A percentile compares a stretch with the other conserved stretches of the same genome.
Conservation (phyloP, 345 rosid species). For the Populus alba region DNA sequence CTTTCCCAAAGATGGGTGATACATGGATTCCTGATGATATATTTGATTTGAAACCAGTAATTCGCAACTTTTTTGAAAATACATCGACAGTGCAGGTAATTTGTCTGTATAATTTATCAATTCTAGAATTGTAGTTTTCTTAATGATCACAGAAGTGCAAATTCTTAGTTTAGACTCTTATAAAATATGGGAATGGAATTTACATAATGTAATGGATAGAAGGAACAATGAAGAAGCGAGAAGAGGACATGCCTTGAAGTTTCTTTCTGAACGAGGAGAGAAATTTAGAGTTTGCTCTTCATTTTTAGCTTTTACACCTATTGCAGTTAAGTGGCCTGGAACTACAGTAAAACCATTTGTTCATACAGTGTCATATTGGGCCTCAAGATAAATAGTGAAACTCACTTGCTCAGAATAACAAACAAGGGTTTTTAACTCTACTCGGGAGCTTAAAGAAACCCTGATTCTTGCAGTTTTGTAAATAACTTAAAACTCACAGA, state of each 20-base stretch:
- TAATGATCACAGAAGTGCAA: neutral
- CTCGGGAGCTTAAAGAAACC: neutral
- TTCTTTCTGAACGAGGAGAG: neutral
- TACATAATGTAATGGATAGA: neutral
- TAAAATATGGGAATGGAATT: neutral
- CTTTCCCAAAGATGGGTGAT: constrained; percentile 94
- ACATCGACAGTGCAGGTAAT: constrained; percentile 83
- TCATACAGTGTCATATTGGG: neutral
- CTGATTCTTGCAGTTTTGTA: neutral
- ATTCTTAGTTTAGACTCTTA: neutral
- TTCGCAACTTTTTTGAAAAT: constrained; percentile 91
- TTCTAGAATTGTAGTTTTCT: neutral
- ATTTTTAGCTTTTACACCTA: neutral
- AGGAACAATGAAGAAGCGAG: neutral
- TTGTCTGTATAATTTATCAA: neutral
- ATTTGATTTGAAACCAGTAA: constrained; percentile 71
- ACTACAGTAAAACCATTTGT: neutral
- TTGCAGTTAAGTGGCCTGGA: neutral
- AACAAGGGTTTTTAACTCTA: neutral
- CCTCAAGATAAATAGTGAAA: neutral
- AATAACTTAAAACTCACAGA: neutral
- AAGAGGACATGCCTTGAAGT: neutral
- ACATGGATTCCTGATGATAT: constrained; percentile 81
- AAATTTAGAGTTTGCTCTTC: neutral
- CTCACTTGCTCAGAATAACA: neutral